Percentiles rank a stretch among this genome's conserved stretches.
Evolutionary conservation across 371 early-diverging fungal genomes (phyloP).

Genomic region (Blakeslea trispora): DNA sequence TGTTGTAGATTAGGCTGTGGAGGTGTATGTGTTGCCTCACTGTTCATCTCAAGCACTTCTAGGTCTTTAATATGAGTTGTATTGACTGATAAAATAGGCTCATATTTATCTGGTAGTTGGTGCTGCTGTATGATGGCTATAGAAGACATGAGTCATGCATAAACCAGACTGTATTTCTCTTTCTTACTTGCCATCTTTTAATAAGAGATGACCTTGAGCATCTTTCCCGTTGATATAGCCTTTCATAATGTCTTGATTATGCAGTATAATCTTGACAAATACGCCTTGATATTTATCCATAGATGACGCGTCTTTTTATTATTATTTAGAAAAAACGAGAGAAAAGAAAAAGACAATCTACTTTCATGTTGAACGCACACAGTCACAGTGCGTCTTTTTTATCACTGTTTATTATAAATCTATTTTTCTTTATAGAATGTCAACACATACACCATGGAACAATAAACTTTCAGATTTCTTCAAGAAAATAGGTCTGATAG

Average conservation of each 20-base stretch:
- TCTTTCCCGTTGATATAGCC: conserved; percentile 25
- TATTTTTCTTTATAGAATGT: conserved; percentile 5
- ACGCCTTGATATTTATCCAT: conserved; percentile 28
- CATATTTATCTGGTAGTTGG: conserved; percentile 6
- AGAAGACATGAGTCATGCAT: background rate
- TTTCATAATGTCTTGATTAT: conserved; percentile 12
- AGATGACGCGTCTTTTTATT: conserved; percentile 4
- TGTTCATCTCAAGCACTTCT: conserved; percentile 16
- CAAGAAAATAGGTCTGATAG: conserved; percentile 37
- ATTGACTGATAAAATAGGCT: conserved; percentile 1
- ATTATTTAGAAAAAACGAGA: no score
- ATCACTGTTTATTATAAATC: conserved; percentile 4
- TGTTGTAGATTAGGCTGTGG: background rate
- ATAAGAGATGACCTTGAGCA: conserved; percentile 6
- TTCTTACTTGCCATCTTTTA: conserved; percentile 19
- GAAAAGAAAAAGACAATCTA: no score
- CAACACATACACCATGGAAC: conserved; percentile 30
- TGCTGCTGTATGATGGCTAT: conserved; percentile 7
- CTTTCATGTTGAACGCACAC: no score
- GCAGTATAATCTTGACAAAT: conserved; percentile 17
- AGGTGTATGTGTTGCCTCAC: conserved; percentile 1
- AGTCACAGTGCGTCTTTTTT: background rate
- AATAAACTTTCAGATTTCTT: conserved; percentile 36
- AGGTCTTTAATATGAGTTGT: conserved; percentile 8
- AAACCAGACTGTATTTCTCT: background rate